Conservation (phyloP, 2,329 filamentous ascomycete genomes). For the Apiospora aurea region DNA sequence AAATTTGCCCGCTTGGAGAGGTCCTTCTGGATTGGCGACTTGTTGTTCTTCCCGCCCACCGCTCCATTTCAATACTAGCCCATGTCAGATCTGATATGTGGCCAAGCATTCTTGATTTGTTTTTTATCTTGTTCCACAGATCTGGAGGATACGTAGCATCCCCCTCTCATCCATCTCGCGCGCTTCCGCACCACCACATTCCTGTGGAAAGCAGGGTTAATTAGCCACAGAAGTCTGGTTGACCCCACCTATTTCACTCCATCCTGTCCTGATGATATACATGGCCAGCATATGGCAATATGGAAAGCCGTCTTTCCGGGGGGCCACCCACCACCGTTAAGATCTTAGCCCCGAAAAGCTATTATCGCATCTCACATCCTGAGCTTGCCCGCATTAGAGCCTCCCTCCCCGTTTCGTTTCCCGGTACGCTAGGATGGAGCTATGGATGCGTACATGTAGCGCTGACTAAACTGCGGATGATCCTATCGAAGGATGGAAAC, state of each 20-base stretch:
- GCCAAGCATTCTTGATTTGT: constrained; percentile 17
- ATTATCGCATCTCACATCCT: not conserved
- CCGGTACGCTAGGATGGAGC: not conserved
- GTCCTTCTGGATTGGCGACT: not conserved
- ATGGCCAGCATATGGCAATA: constrained; percentile 5
- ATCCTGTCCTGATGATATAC: not conserved
- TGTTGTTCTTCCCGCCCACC: constrained; percentile 6
- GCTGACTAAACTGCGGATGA: not conserved
- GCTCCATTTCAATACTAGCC: not conserved
- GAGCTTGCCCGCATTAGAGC: constrained; percentile 13
- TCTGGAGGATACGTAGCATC: not conserved
- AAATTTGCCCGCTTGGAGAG: constrained; percentile 16
- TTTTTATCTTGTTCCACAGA: constrained; percentile 24
- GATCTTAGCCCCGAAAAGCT: not conserved
- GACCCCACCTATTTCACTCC: not conserved
- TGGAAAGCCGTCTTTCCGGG: constrained; percentile 13
- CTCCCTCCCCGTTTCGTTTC: not conserved
- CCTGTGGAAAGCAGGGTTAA: not conserved
- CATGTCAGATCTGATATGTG: constrained; percentile 15
- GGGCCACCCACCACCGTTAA: not conserved
- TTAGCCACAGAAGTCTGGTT: not conserved
- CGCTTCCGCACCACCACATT: not conserved
- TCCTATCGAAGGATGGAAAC: not conserved
- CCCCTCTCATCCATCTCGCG: not conserved
- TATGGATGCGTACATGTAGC: not conserved